A percentile compares a stretch with the other conserved stretches of the same genome.
Conservation (phyloP, 345 rosid species). For the Eucalyptus cladocalyx region DNA sequence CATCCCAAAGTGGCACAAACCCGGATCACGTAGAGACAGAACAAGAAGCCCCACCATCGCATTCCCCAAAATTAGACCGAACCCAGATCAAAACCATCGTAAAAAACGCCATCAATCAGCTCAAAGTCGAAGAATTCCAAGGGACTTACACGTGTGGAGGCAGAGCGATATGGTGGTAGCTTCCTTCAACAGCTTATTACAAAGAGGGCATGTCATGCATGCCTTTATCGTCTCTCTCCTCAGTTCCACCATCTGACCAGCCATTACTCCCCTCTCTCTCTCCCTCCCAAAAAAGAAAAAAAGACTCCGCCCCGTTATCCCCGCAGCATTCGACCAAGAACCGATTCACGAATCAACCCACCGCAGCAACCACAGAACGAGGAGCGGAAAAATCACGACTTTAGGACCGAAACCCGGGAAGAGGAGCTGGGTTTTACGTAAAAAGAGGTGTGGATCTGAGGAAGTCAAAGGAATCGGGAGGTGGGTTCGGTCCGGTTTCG, state of each 20-base stretch:
- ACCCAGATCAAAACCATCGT: neutral
- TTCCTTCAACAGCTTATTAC: conserved; percentile 44
- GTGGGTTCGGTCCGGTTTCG: neutral
- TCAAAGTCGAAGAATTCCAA: neutral
- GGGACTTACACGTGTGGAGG: conserved; percentile 66
- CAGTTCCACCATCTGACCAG: conserved; percentile 30
- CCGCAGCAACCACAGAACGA: neutral
- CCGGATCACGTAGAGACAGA: neutral
- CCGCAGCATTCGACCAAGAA: neutral
- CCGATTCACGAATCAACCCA: neutral
- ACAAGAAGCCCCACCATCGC: neutral
- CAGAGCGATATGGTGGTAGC: conserved; percentile 71
- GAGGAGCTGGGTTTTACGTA: neutral
- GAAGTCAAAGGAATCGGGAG: neutral
- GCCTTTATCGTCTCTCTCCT: conserved; percentile 35
- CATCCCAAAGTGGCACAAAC: neutral
- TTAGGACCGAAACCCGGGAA: neutral
- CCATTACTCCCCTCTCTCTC: conserved; percentile 10
- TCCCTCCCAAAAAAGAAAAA: neutral
- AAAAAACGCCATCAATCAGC: neutral
- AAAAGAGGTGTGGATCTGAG: neutral
- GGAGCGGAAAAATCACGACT: neutral
- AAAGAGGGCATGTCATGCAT: conserved; percentile 80
- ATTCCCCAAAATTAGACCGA: neutral
- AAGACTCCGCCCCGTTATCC: neutral